phyloP scores from a whole-genome alignment of 2,329 filamentous ascomycete species.

The Calonectria hongkongensis region DNA sequence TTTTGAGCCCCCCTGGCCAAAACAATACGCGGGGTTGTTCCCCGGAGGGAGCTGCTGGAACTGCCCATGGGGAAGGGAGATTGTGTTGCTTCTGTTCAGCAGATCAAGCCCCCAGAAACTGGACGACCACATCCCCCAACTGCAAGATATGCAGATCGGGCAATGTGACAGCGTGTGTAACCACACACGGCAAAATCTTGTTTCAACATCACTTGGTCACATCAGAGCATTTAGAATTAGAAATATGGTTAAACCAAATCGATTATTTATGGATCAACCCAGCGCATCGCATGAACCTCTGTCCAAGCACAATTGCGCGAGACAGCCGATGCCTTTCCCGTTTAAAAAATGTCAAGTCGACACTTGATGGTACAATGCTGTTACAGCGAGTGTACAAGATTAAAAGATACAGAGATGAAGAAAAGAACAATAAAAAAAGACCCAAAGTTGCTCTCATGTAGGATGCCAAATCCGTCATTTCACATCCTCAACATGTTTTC shows the following conservation, averaged over 20 bases:
- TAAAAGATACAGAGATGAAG: slow-evolving; percentile 6
- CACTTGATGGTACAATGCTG: background rate
- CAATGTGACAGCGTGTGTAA: too few species aligned
- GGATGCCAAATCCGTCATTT: background rate
- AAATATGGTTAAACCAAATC: background rate
- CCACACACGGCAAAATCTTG: too few species aligned
- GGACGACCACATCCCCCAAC: too few species aligned
- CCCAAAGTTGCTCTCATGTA: background rate
- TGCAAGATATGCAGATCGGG: too few species aligned
- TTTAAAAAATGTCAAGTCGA: background rate
- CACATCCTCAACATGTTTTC: background rate
- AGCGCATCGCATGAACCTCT: background rate
- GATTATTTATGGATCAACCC: background rate
- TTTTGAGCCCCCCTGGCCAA: background rate
- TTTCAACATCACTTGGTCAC: too few species aligned
- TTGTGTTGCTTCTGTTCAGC: too few species aligned
- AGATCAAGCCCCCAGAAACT: too few species aligned
- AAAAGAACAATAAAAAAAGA: background rate
- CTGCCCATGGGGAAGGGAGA: too few species aligned
- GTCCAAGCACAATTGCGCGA: background rate
- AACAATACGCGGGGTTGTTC: background rate
- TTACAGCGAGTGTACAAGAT: background rate
- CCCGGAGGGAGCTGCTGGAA: too few species aligned
- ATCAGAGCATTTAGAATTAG: too few species aligned
- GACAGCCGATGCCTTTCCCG: background rate